Base-by-base conservation (phyloP, 495 filamentous ascomycete genomes). In the Trichoderma asperelloides region DNA sequence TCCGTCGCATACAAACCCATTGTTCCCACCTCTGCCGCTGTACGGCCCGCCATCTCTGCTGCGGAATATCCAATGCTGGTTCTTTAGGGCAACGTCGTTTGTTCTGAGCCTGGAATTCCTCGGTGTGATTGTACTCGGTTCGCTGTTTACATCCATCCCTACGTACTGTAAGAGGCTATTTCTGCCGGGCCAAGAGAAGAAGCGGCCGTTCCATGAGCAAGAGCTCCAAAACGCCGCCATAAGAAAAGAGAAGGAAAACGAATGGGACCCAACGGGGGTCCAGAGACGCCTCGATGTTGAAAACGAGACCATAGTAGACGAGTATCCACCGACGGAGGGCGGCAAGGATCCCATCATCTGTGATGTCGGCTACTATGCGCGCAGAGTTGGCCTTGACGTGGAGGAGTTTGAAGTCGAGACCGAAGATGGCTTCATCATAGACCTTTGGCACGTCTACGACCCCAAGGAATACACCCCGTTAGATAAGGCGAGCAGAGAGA, bases 351-450 rank as follows among this genome's bases (percentile, higher is more conserved):
- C 83, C 3, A 73, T 97, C 3, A 73, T 91, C 11, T 91, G 88
- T 72, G 89, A 97, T 74, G 86, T 93, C 12, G 83, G 84, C 6
- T 96, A 97, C 73, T 98, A 98, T 74, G 94, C 94, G 0, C 81
- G 91, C 43, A 79, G 93, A 18, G 94, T 97, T 1, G 95, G 94
- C 8, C 82, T 98, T 6, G 92, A 97, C 67, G 85, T 91, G 21
- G 95, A 97, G 72, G 84, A 83, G 25, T 92, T 90, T 72, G 80
- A 90, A 43, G 92, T 97, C 0, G 87, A 96, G 75, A 98, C 95
- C 0, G 94, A 97, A 75, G 94, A 98, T 72, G 95, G 94, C 5
- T 97, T 96, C 73, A 85, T 97, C 68, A 89, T 98, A 66, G 83
- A 87, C 21, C 79, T 98, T 1, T 95, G 90, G 87, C 94, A 97